Conservation (phyloP, 768 basidiomycete species). For the Termitomyces sp. region DNA sequence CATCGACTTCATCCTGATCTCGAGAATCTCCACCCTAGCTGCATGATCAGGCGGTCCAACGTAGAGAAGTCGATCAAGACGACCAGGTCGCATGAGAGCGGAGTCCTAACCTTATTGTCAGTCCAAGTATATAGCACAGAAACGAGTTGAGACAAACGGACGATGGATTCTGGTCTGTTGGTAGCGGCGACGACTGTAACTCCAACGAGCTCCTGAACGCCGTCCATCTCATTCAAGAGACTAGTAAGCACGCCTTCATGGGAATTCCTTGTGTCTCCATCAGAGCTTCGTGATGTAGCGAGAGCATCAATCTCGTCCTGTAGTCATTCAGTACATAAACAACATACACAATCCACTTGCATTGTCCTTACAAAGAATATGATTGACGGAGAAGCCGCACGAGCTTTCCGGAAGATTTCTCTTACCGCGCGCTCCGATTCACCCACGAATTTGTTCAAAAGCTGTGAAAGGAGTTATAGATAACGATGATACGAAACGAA, state of each 20-base stretch:
- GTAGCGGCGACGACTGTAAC: conserved; percentile 97
- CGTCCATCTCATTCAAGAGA: conserved; percentile 97
- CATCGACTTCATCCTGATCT: conserved; percentile 76
- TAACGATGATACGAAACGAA: not conserved
- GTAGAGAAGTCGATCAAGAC: conserved; percentile 90
- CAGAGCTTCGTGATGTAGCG: conserved; percentile 67
- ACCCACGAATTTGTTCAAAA: conserved; percentile 94
- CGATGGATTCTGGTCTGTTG: conserved; percentile 90
- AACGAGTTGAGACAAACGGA: conserved; percentile 32
- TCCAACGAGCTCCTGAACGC: conserved; percentile 88
- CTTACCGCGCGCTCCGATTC: conserved; percentile 95
- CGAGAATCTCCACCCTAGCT: conserved; percentile 81
- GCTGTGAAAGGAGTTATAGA: conserved; percentile 35
- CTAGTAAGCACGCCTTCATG: conserved; percentile 92
- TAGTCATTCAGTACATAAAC: not conserved
- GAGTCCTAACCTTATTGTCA: conserved; percentile 58
- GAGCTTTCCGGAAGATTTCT: conserved; percentile 93
- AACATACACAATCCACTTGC: not conserved
- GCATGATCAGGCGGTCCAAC: conserved; percentile 85
- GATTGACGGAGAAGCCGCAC: conserved; percentile 91
- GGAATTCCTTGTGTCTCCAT: conserved; percentile 45
- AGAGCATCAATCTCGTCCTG: conserved; percentile 98
- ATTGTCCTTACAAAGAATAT: conserved; percentile 80
- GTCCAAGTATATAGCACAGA: not conserved
- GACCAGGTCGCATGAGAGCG: conserved; percentile 91